Evolutionary conservation across 495 filamentous ascomycete genomes (phyloP), one percentile per base, ranked within the genome.

Genomic region (Aspergillus haitiensis): DNA sequence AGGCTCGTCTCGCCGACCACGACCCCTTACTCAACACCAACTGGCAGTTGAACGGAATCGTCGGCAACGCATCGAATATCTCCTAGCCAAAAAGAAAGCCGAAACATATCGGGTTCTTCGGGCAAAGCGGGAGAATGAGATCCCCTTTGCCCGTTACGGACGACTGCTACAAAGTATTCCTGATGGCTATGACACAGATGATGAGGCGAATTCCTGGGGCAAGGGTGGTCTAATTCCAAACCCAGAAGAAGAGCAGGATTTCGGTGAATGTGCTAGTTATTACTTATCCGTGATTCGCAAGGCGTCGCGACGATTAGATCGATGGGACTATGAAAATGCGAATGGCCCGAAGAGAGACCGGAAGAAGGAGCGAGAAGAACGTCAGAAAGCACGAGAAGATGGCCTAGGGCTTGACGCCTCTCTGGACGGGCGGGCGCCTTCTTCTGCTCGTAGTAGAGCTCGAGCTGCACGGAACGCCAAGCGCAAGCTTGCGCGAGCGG

Each of bases 21-120:
- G 94, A 6, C 93, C 92, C 5, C 82, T 96, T 16, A 98, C 94
- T 1, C 88, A 91, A 9, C 94, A 98, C 71, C 94, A 98, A 67
- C 79, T 96, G 33, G 94, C 93, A 7, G 90, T 98, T 5, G 91
- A 96, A 64, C 84, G 88, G 48, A 97, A 96, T 68, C 83, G 95
- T 8, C 89, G 86, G 39, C 86, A 94, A 70, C 88, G 91, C 12
- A 90, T 96, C 44, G 88, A 96, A 52, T 90, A 94, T 66, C 86
- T 94, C 46, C 83, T 98, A 34, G 86, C 88, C 16, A 89, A 89
- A 45, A 75, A 92, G 36, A 84, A 82, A 58, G 78, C 74, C 52
- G 78, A 84, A 55, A 84, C 88, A 56, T 86, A 85, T 60, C 74
- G 77, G 36, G 75, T 87, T 4, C 82, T 89, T 11, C 85, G 75